These are phyloP conservation scores for Pneumocystis wakefieldiae DNA, from an alignment of 1,139 yeast species.

Conservation along the genomic window DNA sequence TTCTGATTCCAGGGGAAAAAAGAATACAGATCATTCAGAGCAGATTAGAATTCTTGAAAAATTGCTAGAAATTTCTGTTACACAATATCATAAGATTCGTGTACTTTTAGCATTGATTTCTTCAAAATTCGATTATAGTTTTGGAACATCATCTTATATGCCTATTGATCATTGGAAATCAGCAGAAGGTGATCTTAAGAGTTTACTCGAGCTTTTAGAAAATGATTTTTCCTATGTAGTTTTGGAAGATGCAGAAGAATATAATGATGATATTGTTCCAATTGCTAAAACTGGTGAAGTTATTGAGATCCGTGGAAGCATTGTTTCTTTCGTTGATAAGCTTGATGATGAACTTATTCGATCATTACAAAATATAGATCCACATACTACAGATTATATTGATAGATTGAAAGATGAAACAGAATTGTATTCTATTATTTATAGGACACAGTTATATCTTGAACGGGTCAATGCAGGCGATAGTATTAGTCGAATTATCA, in stretches of 20 bases:
- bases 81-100: conserved; percentile 61
- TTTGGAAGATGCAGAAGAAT: conserved; percentile 72
- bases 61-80: conserved; percentile 37
- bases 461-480: conserved; percentile 35
- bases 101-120: conserved; percentile 75
- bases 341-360: conserved; percentile 87
- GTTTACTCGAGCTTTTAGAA: conserved; percentile 56
- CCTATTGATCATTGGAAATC: conserved; percentile 68
- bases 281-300: conserved; percentile 61
- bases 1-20: conserved; percentile 87
- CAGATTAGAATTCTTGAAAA: conserved; percentile 61
- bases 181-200: conserved; percentile 38
- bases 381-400: conserved; percentile 87
- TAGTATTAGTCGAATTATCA: conserved; percentile 48
- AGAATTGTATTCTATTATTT: conserved; percentile 54
- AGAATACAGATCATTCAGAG: conserved; percentile 71
- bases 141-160: conserved; percentile 54
- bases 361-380: conserved; percentile 77
- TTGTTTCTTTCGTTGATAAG: conserved; percentile 77
- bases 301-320: conserved; percentile 58
- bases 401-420: conserved; percentile 83
- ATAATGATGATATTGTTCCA: conserved; percentile 34
- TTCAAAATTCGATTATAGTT: conserved; percentile 62
- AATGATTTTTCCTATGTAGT: conserved; percentile 50
- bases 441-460: conserved; percentile 74